Conservation (phyloP, 2,329 filamentous ascomycete genomes). For the Nemania sp. region DNA sequence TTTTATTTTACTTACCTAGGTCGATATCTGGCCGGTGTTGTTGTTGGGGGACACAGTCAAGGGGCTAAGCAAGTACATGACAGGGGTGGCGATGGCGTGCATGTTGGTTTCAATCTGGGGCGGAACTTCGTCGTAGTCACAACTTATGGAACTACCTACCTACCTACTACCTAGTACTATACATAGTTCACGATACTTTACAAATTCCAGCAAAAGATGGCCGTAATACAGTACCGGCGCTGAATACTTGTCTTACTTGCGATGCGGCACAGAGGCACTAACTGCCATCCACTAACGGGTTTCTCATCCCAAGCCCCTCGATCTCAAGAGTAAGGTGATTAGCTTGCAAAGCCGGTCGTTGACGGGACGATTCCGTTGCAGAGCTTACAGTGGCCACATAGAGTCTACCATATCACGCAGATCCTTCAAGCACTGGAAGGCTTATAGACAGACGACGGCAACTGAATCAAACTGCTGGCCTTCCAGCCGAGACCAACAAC, state of each 20-base stretch:
- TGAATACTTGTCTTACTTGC: neutral
- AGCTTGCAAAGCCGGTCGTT: slow-evolving; percentile 9
- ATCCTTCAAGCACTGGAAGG: neutral
- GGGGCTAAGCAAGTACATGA: too few relatives aligned
- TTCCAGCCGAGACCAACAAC: slow-evolving; percentile 8
- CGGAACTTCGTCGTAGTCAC: neutral
- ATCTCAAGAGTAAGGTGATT: neutral
- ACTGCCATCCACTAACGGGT: neutral
- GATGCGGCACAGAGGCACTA: slow-evolving; percentile 5
- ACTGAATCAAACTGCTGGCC: neutral
- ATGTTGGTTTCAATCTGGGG: slow-evolving; percentile 4
- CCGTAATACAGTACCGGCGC: neutral
- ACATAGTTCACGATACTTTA: neutral
- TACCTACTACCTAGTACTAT: neutral
- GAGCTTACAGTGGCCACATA: neutral
- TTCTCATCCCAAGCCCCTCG: neutral
- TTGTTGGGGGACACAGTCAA: too few relatives aligned
- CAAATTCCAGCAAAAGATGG: slow-evolving; percentile 2
- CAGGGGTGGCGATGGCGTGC: too few relatives aligned
- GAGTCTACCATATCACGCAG: neutral
- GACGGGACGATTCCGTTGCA: slow-evolving; percentile 14
- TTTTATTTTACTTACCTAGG: too few relatives aligned
- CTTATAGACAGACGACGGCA: too few relatives aligned
- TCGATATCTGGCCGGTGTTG: too few relatives aligned
- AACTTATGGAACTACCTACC: too few relatives aligned